Conservation (phyloP, 2,329 filamentous ascomycete species). For the Nemania sp. region DNA sequence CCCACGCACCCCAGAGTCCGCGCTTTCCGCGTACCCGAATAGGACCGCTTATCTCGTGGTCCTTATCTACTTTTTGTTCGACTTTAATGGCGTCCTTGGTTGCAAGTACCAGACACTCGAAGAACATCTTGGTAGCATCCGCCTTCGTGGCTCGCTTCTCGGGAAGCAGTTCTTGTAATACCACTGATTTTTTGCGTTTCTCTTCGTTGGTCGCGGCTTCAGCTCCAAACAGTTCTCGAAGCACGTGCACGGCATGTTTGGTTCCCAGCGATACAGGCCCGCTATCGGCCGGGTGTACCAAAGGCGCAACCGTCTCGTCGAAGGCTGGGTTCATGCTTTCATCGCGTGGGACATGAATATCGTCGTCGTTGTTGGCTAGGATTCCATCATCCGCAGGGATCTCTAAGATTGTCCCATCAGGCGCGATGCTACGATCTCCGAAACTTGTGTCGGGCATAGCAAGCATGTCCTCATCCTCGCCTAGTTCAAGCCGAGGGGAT, state of each 20-base stretch:
- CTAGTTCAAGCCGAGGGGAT: conserved; percentile 69
- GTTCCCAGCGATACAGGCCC: conserved; percentile 89
- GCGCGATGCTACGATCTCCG: conserved; percentile 56
- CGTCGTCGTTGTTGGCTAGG: conserved; percentile 49
- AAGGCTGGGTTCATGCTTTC: conserved; percentile 62
- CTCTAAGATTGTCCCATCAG: conserved; percentile 66
- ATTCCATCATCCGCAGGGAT: conserved; percentile 60
- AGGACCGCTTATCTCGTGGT: conserved; percentile 75
- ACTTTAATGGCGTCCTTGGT: conserved; percentile 99
- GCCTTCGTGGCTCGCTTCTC: conserved; percentile 78
- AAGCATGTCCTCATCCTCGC: conserved; percentile 64
- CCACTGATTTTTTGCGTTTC: conserved; percentile 75
- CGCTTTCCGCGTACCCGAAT: conserved; percentile 88
- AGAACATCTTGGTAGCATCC: conserved; percentile 99
- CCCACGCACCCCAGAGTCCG: conserved; percentile 97
- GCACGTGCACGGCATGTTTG: conserved; percentile 91
- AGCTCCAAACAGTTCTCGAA: conserved; percentile 83
- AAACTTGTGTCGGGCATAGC: conserved; percentile 54
- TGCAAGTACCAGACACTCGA: conserved; percentile 91
- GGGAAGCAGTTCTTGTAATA: conserved; percentile 91
- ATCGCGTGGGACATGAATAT: conserved; percentile 49
- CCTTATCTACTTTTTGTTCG: conserved; percentile 74
- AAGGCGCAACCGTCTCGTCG: conserved; percentile 75
- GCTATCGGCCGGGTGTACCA: conserved; percentile 79
- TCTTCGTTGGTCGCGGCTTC: conserved; percentile 70